Evolutionary conservation across 2,329 filamentous ascomycete species (phyloP).

Genomic region (Aureobasidium sp.): DNA sequence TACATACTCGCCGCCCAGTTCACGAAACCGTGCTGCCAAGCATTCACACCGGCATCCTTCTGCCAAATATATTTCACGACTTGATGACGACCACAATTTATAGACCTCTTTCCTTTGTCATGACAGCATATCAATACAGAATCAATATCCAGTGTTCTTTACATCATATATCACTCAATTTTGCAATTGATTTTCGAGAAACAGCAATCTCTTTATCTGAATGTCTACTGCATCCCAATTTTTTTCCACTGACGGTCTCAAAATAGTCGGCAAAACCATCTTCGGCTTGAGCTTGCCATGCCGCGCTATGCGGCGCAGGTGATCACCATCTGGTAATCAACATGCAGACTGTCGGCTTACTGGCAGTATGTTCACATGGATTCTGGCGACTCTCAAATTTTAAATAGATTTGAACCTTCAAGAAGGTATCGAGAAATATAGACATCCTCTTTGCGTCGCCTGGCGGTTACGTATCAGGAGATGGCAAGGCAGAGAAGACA

Average conservation of each 20-base stretch:
- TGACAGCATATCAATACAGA: background rate
- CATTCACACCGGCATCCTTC: background rate
- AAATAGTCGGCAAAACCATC: background rate
- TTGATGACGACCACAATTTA: background rate
- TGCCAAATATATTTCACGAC: background rate
- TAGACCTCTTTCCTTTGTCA: constrained; percentile 1
- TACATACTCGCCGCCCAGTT: background rate
- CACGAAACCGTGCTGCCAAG: background rate
- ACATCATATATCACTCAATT: background rate
- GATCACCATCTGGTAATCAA: background rate
- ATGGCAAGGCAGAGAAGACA: no score
- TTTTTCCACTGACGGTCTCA: background rate
- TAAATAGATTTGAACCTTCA: no score
- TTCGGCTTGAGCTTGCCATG: background rate
- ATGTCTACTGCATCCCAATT: background rate
- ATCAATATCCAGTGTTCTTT: background rate
- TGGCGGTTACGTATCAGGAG: no score
- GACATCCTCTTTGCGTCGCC: no score
- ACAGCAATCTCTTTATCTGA: no score
- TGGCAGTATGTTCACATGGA: no score
- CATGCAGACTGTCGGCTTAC: background rate
- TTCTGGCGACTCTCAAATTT: no score
- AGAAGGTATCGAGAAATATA: no score
- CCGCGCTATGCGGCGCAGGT: background rate
- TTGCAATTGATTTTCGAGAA: no score